A percentile compares a stretch with the other conserved stretches of the same genome.
phyloP scores from a whole-genome alignment of 1,139 yeast genomes.

The Taiozyma sp. region DNA sequence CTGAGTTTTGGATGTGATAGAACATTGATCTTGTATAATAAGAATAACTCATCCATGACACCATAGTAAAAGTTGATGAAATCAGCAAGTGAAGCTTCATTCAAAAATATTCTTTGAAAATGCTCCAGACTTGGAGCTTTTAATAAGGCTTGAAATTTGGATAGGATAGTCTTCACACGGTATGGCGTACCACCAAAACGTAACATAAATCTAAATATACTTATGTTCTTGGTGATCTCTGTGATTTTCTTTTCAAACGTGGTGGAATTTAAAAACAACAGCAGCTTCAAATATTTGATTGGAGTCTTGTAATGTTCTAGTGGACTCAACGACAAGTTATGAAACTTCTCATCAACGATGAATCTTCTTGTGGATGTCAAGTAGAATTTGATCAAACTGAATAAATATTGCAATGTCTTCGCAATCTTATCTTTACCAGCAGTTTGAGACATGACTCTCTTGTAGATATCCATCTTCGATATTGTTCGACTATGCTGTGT shows the following conservation, averaged over 20 bases:
- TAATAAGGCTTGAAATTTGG: constrained; percentile 12
- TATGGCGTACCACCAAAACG: constrained; percentile 74
- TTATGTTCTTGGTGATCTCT: constrained; percentile 47
- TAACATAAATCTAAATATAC: constrained; percentile 61
- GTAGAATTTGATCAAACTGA: constrained; percentile 50
- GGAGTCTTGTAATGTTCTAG: constrained; percentile 17
- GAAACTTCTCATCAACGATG: constrained; percentile 19
- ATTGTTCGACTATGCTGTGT: constrained; percentile 2
- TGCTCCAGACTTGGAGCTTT: constrained; percentile 11
- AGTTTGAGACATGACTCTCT: constrained; percentile 47
- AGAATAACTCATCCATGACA: constrained; percentile 53
- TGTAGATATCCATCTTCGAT: constrained; percentile 39
- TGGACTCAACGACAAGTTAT: constrained; percentile 20
- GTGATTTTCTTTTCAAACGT: constrained; percentile 33
- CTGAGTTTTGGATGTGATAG: constrained; percentile 37
- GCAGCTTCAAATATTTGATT: constrained; percentile 22
- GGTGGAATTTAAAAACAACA: constrained; percentile 23
- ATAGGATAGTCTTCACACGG: constrained; percentile 32
- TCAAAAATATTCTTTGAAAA: constrained; percentile 31
- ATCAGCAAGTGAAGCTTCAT: constrained; percentile 42
- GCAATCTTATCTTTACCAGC: constrained; percentile 72
- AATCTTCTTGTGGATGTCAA: constrained; percentile 36
- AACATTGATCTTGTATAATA: constrained; percentile 50
- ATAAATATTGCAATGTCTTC: constrained; percentile 54
- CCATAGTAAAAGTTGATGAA: constrained; percentile 55